Evolutionary conservation across 2,329 filamentous ascomycete genomes (phyloP).

Genomic region (Scopulariopsis brevicaulis): DNA sequence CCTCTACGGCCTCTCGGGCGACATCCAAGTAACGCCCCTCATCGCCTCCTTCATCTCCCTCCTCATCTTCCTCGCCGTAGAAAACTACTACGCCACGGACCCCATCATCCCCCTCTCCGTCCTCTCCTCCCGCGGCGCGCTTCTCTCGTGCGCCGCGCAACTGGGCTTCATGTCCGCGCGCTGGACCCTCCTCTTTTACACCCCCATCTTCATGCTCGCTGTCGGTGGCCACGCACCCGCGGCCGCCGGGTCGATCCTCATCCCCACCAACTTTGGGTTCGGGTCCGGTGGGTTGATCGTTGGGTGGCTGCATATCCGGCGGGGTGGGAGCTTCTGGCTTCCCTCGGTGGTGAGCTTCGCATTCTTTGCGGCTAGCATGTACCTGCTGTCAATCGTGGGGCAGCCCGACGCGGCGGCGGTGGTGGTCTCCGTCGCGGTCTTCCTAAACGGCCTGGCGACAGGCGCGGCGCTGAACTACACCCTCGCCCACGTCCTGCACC

Average conservation of each 20-base stretch:
- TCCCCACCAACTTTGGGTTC: conserved; percentile 76
- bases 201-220: conserved; percentile 68
- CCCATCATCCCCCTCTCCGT: conserved; percentile 67
- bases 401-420: conserved; percentile 35
- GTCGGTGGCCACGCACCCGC: conserved; percentile 60
- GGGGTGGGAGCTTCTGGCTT: conserved; percentile 61
- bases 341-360: conserved; percentile 48
- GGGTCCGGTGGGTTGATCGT: conserved; percentile 61
- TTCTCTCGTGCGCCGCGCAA: conserved; percentile 64
- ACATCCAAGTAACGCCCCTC: conserved; percentile 48
- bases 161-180: conserved; percentile 71
- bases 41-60: conserved; percentile 41
- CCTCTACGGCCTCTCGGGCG: conserved; percentile 57
- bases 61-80: conserved; percentile 46
- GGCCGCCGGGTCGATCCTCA: conserved; percentile 60
- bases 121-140: conserved; percentile 56
- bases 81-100: conserved; percentile 50
- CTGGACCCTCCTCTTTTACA: conserved; percentile 73
- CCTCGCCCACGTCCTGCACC: conserved; percentile 66
- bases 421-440: conserved; percentile 48
- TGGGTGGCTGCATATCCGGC: conserved; percentile 65
- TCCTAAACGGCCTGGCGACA: conserved; percentile 60
- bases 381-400: conserved; percentile 42
- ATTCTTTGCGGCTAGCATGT: conserved; percentile 49
- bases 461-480: conserved; percentile 72